Percentiles rank a stretch among this genome's conserved stretches.
These are phyloP conservation scores for Angophora floribunda DNA, from an alignment of 345 rosid species.

Conservation along the genomic window DNA sequence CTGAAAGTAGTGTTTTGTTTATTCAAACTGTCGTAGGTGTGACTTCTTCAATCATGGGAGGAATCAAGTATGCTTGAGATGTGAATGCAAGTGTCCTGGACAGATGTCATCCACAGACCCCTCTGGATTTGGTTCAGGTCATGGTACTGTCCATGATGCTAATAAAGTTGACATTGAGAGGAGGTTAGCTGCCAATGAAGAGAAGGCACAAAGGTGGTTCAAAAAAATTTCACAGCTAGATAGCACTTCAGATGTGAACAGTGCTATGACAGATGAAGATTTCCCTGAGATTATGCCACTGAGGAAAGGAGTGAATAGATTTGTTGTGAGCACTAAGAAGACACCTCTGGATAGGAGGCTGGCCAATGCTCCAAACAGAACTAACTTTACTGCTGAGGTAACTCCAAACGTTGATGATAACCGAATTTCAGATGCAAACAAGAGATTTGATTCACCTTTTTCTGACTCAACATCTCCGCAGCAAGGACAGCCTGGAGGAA, in stretches of 20 bases:
- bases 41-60: slow-evolving; percentile 70
- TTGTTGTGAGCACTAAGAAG: slow-evolving; percentile 81
- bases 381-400: slow-evolving; percentile 1
- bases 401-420: neutral
- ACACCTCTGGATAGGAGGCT: slow-evolving; percentile 85
- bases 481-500: slow-evolving; percentile 20
- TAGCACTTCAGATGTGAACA: slow-evolving; percentile 37
- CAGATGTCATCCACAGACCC: slow-evolving; percentile 14
- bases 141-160: slow-evolving; percentile 12
- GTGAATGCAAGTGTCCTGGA: slow-evolving; percentile 78
- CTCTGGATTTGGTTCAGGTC: slow-evolving; percentile 15
- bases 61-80: slow-evolving; percentile 82
- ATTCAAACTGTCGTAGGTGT: slow-evolving; percentile 48
- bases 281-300: slow-evolving; percentile 93
- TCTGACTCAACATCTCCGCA: slow-evolving; percentile 10
- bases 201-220: slow-evolving; percentile 77
- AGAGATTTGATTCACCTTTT: neutral
- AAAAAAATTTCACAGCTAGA: slow-evolving; percentile 61
- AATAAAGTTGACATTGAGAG: slow-evolving; percentile 30
- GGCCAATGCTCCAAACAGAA: slow-evolving; percentile 29
- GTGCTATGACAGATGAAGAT: slow-evolving; percentile 65
- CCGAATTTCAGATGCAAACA: slow-evolving; percentile 5
- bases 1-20: neutral
- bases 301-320: slow-evolving; percentile 90
- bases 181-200: slow-evolving; percentile 65